These are phyloP conservation scores for Parietaria judaica DNA, from an alignment of 306 rosid genomes.

Conservation along the genomic window DNA sequence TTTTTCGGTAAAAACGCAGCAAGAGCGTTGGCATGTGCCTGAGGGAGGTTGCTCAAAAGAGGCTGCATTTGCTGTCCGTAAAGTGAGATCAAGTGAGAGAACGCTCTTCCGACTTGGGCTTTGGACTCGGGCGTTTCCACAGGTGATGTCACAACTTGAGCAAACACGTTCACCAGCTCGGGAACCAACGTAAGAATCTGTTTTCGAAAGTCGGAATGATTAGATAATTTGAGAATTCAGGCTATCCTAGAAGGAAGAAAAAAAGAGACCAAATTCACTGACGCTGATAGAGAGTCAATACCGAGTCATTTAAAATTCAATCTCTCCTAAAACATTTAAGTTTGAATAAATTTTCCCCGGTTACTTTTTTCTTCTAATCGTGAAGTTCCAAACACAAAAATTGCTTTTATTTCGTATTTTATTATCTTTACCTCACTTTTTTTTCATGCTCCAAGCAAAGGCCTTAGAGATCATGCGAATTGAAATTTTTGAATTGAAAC, in stretches of 20 bases:
- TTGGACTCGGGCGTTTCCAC: conserved; percentile 79
- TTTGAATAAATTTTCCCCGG: too few species aligned
- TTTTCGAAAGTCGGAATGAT: background rate
- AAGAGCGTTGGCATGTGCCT: conserved; percentile 75
- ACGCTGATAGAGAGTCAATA: background rate
- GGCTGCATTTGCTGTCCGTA: conserved; percentile 95
- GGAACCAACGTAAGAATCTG: conserved; percentile 91
- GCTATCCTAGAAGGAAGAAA: too few species aligned
- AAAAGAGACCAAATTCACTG: too few species aligned
- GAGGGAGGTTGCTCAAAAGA: conserved; percentile 72
- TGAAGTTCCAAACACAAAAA: too few species aligned
- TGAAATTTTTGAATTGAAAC: background rate
- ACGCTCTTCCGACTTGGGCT: conserved; percentile 73
- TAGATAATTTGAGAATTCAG: too few species aligned
- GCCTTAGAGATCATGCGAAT: too few species aligned
- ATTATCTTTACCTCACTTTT: too few species aligned
- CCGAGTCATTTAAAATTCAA: too few species aligned
- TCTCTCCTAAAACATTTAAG: too few species aligned
- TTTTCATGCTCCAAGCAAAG: too few species aligned
- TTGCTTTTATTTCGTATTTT: too few species aligned
- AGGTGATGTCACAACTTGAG: conserved; percentile 88
- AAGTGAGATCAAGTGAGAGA: conserved; percentile 73
- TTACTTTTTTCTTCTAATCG: too few species aligned
- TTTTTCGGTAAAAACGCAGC: conserved; percentile 71
- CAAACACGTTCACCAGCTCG: conserved; percentile 81